These are phyloP conservation scores for Claviceps cyperi DNA, from an alignment of 2,329 filamentous ascomycete species.

Conservation along the genomic window DNA sequence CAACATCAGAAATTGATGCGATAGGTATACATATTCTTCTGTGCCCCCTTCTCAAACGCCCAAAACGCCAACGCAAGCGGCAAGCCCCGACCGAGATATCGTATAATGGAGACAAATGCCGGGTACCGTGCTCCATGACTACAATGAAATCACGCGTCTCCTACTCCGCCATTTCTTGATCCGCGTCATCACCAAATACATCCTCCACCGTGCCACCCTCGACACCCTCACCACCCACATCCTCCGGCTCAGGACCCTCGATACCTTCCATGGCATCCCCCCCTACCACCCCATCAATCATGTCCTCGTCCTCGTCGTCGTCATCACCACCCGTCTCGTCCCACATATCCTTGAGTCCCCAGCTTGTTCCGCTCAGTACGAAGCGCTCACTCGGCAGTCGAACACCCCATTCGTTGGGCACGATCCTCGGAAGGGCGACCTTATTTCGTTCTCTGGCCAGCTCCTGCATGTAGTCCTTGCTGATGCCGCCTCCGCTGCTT, in stretches of 20 bases:
- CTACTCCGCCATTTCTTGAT: conserved; percentile 41
- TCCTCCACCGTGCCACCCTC: conserved; percentile 39
- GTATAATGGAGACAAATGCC: not conserved
- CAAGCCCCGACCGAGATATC: no score
- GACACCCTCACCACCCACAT: conserved; percentile 30
- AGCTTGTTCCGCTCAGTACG: conserved; percentile 50
- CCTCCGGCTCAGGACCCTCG: conserved; percentile 26
- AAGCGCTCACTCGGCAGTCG: conserved; percentile 53
- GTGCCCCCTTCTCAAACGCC: conserved; percentile 3
- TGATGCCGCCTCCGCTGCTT: conserved; percentile 37
- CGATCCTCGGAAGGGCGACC: conserved; percentile 46
- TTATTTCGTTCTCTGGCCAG: conserved; percentile 59
- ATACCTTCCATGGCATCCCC: conserved; percentile 36
- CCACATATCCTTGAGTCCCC: conserved; percentile 49
- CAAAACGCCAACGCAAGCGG: conserved; percentile 5
- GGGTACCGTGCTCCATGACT: not conserved
- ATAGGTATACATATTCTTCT: not conserved
- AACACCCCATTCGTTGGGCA: conserved; percentile 52
- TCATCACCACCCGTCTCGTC: conserved; percentile 31
- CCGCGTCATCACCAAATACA: conserved; percentile 38
- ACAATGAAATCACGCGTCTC: not conserved
- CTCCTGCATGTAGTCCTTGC: conserved; percentile 65
- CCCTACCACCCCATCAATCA: conserved; percentile 18
- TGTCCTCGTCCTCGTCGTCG: conserved; percentile 26
- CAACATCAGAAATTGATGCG: not conserved